Conservation (phyloP, 1,284 basidiomycete species). For the Leccinum angustisporum region DNA sequence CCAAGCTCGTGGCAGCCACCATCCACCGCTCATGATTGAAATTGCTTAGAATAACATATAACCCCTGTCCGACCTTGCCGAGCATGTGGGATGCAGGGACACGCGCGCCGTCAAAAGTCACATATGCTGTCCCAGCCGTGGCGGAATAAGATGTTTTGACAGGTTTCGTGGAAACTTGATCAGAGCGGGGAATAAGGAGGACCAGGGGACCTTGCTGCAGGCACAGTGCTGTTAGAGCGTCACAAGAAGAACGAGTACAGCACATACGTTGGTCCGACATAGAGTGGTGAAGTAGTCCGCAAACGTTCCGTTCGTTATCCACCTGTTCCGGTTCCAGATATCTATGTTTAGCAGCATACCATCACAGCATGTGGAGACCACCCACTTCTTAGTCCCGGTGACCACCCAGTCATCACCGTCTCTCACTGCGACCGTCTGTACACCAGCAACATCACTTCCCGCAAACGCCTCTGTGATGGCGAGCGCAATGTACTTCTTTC, state of each 20-base stretch:
- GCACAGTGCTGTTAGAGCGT: slow-evolving; percentile 6
- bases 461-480: slow-evolving; percentile 84
- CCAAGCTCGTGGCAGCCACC: slow-evolving; percentile 71
- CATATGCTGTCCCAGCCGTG: slow-evolving; percentile 86
- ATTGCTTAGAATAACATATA: slow-evolving; percentile 84
- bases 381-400: slow-evolving; percentile 83
- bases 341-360: not conserved
- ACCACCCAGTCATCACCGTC: slow-evolving; percentile 88
- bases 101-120: slow-evolving; percentile 89
- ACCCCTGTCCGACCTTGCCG: slow-evolving; percentile 82
- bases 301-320: slow-evolving; percentile 92
- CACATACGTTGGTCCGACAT: slow-evolving; percentile 61
- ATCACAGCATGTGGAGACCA: not conserved
- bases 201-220: slow-evolving; percentile 78
- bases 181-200: slow-evolving; percentile 78
- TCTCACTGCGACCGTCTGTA: slow-evolving; percentile 80
- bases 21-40: slow-evolving; percentile 90
- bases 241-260: not conserved
- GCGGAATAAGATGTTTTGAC: slow-evolving; percentile 90
- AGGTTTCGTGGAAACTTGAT: slow-evolving; percentile 84
- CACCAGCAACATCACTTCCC: slow-evolving; percentile 87
- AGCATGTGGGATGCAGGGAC: slow-evolving; percentile 87
- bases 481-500: slow-evolving; percentile 78
- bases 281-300: slow-evolving; percentile 80
- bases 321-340: slow-evolving; percentile 42